Evolutionary conservation across 257 asterid genomes (phyloP).

Genomic region (Ilex asprella): DNA sequence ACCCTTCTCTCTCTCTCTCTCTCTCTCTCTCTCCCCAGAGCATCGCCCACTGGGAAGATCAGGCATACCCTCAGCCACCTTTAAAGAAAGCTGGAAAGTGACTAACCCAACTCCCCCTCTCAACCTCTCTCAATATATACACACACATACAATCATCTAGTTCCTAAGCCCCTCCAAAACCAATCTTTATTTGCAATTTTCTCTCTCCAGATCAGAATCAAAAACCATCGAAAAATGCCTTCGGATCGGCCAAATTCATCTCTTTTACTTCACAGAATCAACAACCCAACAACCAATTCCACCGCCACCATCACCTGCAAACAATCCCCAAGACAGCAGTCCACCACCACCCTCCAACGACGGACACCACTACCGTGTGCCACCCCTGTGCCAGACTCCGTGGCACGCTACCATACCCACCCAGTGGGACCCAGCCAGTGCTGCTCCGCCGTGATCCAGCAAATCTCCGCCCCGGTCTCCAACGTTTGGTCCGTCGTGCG

Average conservation of each 20-base stretch:
- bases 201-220: no score
- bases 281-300: not conserved
- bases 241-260: slow-evolving; percentile 11
- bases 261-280: slow-evolving; percentile 17
- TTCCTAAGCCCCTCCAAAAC: no score
- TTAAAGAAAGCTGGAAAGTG: no score
- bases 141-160: no score
- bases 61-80: no score
- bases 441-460: slow-evolving; percentile 13
- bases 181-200: no score
- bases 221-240: slow-evolving; percentile 4
- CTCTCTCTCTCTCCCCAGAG: no score
- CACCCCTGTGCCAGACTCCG: not conserved
- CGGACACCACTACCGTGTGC: slow-evolving; percentile 7
- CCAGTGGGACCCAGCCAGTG: slow-evolving; percentile 11
- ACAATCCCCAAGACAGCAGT: not conserved
- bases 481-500: slow-evolving; percentile 17
- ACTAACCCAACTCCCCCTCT: no score
- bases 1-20: no score
- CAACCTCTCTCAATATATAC: no score
- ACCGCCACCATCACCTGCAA: not conserved
- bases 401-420: slow-evolving; percentile 11
- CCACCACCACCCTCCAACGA: not conserved
- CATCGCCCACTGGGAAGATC: no score
- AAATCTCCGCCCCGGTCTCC: slow-evolving; percentile 13